A percentile compares a stretch with the other conserved stretches of the same genome.
Evolutionary conservation across 164 flowering plant species (phyloP).

Genomic region (Tetracentron sinense): DNA sequence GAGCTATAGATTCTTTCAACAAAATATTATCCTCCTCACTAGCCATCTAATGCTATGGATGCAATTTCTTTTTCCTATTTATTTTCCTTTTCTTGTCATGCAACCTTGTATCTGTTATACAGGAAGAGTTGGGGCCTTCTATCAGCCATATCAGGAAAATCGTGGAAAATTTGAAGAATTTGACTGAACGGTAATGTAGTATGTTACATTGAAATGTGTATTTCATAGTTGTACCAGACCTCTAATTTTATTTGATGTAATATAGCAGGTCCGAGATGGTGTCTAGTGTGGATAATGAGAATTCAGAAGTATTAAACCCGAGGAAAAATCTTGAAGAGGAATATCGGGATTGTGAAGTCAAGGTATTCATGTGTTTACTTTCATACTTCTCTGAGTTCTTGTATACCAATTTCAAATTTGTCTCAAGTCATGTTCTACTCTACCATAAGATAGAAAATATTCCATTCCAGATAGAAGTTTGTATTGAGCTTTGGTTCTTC

Average conservation of each 20-base stretch:
- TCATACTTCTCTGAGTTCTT: no score
- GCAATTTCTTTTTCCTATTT: neutral
- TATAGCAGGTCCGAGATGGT: slow-evolving; percentile 38
- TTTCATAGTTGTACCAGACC: neutral
- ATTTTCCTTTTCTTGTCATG: no score
- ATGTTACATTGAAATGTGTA: slow-evolving; percentile 6
- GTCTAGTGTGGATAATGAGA: slow-evolving; percentile 34
- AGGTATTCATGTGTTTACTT: slow-evolving; percentile 38
- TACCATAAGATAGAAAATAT: no score
- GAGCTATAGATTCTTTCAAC: neutral
- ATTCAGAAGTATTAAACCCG: slow-evolving; percentile 45
- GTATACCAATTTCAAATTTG: no score
- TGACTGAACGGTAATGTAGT: slow-evolving; percentile 53
- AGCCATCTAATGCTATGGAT: neutral
- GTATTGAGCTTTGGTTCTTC: no score
- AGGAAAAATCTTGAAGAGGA: slow-evolving; percentile 72
- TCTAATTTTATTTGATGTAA: neutral
- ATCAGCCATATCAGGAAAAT: slow-evolving; percentile 52
- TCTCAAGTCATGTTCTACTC: no score
- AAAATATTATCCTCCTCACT: neutral
- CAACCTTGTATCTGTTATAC: slow-evolving; percentile 18
- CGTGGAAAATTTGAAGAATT: slow-evolving; percentile 66
- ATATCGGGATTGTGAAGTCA: slow-evolving; percentile 71
- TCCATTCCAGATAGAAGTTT: no score
- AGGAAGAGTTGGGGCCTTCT: slow-evolving; percentile 69